Conservation (phyloP, 768 basidiomycete genomes). For the Xanthoconium stramineum region DNA sequence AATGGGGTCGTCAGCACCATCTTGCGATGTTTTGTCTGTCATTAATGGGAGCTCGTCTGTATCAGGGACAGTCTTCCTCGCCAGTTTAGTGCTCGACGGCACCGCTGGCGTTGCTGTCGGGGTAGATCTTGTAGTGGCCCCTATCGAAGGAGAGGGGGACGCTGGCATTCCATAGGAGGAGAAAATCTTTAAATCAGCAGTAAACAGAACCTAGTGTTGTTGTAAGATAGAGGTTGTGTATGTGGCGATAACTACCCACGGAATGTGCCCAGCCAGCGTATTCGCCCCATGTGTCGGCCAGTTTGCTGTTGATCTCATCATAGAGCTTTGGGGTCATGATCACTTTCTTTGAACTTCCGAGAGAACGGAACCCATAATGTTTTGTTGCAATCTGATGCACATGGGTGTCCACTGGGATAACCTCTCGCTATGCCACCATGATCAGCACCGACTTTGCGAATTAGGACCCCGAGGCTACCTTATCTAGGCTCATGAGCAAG, state of each 20-base stretch:
- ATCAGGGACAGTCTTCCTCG: constrained; percentile 10
- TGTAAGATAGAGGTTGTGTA: neutral
- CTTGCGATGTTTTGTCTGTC: neutral
- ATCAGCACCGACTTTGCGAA: constrained; percentile 4
- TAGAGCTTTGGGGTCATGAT: constrained; percentile 77
- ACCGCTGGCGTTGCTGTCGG: constrained; percentile 32
- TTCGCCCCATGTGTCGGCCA: constrained; percentile 70
- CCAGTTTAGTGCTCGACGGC: constrained; percentile 35
- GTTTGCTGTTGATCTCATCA: constrained; percentile 60
- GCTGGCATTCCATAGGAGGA: constrained; percentile 51
- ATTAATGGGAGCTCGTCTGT: constrained; percentile 11
- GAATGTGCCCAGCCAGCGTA: constrained; percentile 92
- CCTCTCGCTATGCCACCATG: constrained; percentile 54
- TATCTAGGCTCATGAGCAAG: constrained; percentile 88
- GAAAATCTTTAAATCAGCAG: constrained; percentile 69
- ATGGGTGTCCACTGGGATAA: constrained; percentile 95
- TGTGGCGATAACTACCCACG: constrained; percentile 37
- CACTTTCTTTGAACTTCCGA: constrained; percentile 40
- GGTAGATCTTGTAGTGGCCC: constrained; percentile 19
- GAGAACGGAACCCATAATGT: constrained; percentile 63
- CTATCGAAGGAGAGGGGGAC: constrained; percentile 11
- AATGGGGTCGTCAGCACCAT: neutral
- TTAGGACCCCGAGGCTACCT: constrained; percentile 45
- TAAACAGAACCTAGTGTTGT: constrained; percentile 59
- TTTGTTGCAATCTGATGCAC: constrained; percentile 86